Conservation (phyloP, 805 yeast genomes). For the Teunomyces lycoperdinae region DNA sequence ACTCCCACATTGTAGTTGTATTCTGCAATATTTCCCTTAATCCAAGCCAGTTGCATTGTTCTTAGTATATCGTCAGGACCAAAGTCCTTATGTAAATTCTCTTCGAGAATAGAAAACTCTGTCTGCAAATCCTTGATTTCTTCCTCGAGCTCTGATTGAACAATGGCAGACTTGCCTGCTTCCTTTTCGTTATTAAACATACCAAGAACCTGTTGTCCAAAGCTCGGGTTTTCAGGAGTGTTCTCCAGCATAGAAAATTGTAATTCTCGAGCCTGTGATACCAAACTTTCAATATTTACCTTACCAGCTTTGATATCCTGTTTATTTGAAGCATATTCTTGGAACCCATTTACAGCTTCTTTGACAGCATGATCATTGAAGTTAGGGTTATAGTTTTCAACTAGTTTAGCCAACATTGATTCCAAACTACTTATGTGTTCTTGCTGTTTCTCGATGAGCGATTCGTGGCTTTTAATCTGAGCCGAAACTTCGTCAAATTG, state of each 20-base stretch:
- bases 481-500: constrained; percentile 10
- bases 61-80: constrained; percentile 69
- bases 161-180: not conserved
- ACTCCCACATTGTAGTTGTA: constrained; percentile 66
- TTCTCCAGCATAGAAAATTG: not conserved
- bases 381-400: constrained; percentile 69
- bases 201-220: constrained; percentile 23
- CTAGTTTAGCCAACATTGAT: constrained; percentile 46
- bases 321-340: constrained; percentile 45
- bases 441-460: constrained; percentile 10
- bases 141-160: constrained; percentile 14
- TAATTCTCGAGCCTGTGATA: constrained; percentile 4
- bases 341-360: constrained; percentile 56
- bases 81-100: constrained; percentile 30
- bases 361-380: constrained; percentile 88
- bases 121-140: constrained; percentile 14
- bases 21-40: constrained; percentile 56
- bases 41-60: constrained; percentile 50
- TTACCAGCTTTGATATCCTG: constrained; percentile 21
- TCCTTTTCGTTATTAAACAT: not conserved
- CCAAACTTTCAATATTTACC: constrained; percentile 3
- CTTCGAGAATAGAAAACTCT: constrained; percentile 11
- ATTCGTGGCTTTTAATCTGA: constrained; percentile 1
- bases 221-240: constrained; percentile 11
- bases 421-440: constrained; percentile 36